Conservation (phyloP, 768 basidiomycete species). For the Heimioporus sp. region DNA sequence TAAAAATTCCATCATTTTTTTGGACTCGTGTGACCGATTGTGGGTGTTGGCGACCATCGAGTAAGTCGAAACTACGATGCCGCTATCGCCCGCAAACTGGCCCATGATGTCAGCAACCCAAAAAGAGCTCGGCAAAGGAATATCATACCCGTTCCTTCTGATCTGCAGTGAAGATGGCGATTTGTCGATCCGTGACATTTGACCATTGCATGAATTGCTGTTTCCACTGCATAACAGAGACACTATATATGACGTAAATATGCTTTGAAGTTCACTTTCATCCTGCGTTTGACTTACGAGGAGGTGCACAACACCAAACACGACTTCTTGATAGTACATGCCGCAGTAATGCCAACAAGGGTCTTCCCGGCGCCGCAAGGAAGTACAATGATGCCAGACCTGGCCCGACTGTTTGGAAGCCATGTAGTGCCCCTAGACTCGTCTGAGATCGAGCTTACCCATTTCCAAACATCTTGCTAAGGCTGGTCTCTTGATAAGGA, state of each 20-base stretch:
- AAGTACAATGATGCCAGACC: slow-evolving; percentile 96
- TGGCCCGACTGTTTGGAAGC: slow-evolving; percentile 67
- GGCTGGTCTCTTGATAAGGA: slow-evolving; percentile 96
- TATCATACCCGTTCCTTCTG: slow-evolving; percentile 88
- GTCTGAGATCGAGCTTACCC: slow-evolving; percentile 51
- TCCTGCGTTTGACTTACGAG: slow-evolving; percentile 58
- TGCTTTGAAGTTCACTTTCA: neutral
- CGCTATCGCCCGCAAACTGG: slow-evolving; percentile 94
- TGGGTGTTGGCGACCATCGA: slow-evolving; percentile 99
- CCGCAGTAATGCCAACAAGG: slow-evolving; percentile 98
- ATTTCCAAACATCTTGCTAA: slow-evolving; percentile 99
- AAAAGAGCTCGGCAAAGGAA: neutral
- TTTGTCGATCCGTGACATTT: slow-evolving; percentile 94
- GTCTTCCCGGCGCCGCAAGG: slow-evolving; percentile 99
- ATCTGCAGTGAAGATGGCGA: slow-evolving; percentile 96
- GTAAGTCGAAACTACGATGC: slow-evolving; percentile 98
- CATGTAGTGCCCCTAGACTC: neutral
- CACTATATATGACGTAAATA: slow-evolving; percentile 41
- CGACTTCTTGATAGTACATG: slow-evolving; percentile 99
- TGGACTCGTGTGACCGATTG: slow-evolving; percentile 97
- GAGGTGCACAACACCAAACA: slow-evolving; percentile 97
- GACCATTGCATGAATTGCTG: slow-evolving; percentile 99
- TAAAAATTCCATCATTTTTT: slow-evolving; percentile 99
- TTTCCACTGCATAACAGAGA: slow-evolving; percentile 98
- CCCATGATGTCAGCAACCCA: slow-evolving; percentile 6